Conservation (phyloP, 108 stramenopile species). For the Nannochloropsis oceanica region DNA sequence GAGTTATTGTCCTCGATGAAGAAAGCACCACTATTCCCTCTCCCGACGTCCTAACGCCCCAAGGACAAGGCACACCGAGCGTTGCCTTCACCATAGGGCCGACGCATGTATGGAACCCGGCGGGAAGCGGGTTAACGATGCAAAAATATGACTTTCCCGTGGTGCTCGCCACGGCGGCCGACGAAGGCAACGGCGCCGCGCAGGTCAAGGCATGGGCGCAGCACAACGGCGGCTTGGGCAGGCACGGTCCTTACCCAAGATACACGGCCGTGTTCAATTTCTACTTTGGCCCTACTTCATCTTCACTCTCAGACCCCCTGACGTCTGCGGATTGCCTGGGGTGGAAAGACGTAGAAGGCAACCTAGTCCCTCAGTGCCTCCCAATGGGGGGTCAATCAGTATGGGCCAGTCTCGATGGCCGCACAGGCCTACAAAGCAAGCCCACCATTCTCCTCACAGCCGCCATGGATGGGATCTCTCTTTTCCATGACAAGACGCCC, state of each 20-base stretch:
- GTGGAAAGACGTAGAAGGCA: conserved; percentile 22
- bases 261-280: conserved; percentile 21
- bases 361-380: conserved; percentile 25
- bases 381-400: conserved; percentile 26
- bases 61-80: conserved; percentile 21
- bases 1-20: conserved; percentile 23
- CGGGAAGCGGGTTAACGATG: conserved; percentile 8
- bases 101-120: conserved; percentile 13
- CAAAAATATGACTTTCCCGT: conserved; percentile 9
- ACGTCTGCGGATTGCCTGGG: conserved; percentile 14
- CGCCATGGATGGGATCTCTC: not conserved
- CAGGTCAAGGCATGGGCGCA: not conserved
- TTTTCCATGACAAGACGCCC: not conserved
- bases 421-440: not conserved
- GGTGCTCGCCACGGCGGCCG: conserved; percentile 11
- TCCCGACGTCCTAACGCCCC: not conserved
- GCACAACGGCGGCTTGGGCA: not conserved
- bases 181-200: conserved; percentile 1
- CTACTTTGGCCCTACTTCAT: conserved; percentile 5
- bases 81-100: conserved; percentile 3
- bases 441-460: not conserved
- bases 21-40: not conserved
- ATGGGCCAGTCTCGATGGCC: not conserved
- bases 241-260: conserved; percentile 1
- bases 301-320: not conserved